Evolutionary conservation across 495 filamentous ascomycete genomes (phyloP), one percentile per base, ranked within the genome.

Genomic region (Aspergillus mulundensis): DNA sequence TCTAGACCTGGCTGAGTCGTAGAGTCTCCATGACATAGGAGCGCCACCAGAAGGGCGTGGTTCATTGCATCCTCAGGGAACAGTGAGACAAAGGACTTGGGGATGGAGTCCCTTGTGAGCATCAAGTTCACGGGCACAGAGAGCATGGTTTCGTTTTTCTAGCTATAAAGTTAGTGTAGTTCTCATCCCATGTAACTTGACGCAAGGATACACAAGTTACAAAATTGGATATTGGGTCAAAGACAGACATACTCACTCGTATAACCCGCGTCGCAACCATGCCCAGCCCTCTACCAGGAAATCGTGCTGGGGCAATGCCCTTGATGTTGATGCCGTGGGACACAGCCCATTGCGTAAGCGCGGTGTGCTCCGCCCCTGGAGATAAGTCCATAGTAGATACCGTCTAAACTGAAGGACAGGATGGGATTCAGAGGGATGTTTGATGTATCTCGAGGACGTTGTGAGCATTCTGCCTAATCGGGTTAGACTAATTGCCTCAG

Each of bases 261-360:
- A 91, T 74, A 0, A 71, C 64, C 23, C 76, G 76, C 2, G 81
- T 82, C 6, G 88, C 84, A 12, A 88, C 73, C 30, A 93, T 81
- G 18, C 89, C 87, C 18, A 90, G 70, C 19, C 89, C 87, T 34
- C 83, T 74, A 3, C 82, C 82, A 0, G 82, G 81, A 24, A 91
- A 76, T 67, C 53, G 69, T 16, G 62, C 71, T 16, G 84, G 79
- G 19, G 63, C 66, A 43, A 90, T 77, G 20, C 84, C 82, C 38
- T 80, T 74, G 41, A 87, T 72, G 21, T 70, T 66, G 45, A 87
- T 70, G 5, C 82, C 82, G 21, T 77, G 69, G 7, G 69, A 65
- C 6, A 64, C 69, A 16, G 83, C 81, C 86, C 86, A 89, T 58
- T 66, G 39, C 20, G 77, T 69, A 24, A 87, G 81, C 0, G 73